Base-by-base conservation (phyloP, 345 rosid species). In the Sonneratia alba region DNA sequence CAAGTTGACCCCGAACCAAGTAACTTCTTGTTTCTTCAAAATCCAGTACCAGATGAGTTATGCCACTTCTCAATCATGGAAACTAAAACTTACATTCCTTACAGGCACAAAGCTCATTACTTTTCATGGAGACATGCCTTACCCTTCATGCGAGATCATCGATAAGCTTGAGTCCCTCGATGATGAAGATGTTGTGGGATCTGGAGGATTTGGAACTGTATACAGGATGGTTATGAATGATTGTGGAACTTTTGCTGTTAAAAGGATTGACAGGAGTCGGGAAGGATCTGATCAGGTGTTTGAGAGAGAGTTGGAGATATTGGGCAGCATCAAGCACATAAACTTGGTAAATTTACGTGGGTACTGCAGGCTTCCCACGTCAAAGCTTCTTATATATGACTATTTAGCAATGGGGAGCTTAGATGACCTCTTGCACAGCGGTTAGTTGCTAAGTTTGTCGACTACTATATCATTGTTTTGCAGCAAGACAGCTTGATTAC, bases 181-280 rank as follows among this genome's bases (percentile, higher is more conserved):
- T 49, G 95, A 89, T 72, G 95, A 94, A 79, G 95, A 91, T 84
- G 80, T 90, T 55, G 98, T 94, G 8, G 98, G 98, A 27, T 90
- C 98, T 0, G 97, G 98, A 75, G 98, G 98, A n/a, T 94, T 86
- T 77, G 98, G 98, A 66, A 94, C 88, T 15, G 98, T 94, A 4
- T 94, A 89, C 72, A 83, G 98, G 32, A 94, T 94, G 98, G 97
- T 94, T 62, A 94, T 91, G 98, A 94, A 91, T 70, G 96, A 94
- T 81, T 89, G 95, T 81, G 97, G 96, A 74, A 91, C 96, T 36
- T 94, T 91, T 88, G 98, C 98, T 68, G 98, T 94, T 65, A 94
- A 94, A 76, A 85, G 89, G 76, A 86, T 94, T 76, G 98, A 94
- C 69, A 81, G 93, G 51, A 81, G 87, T 69, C 85, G 94, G 34